Conservation (phyloP, 805 yeast species). For the Starmera quercuum region DNA sequence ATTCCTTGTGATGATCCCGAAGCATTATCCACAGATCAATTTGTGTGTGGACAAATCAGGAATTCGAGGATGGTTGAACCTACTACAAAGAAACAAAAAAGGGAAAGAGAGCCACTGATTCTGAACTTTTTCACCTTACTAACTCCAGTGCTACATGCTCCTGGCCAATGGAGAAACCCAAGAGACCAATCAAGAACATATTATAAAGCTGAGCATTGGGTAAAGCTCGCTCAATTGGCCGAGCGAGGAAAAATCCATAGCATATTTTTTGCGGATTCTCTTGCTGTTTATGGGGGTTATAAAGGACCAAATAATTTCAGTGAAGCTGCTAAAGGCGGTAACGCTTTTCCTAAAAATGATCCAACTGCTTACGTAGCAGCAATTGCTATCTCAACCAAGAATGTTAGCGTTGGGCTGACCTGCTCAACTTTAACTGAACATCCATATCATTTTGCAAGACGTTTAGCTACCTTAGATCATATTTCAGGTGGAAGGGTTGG, state of each 20-base stretch:
- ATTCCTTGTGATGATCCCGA: too few species aligned
- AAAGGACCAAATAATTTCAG: constrained; percentile 30
- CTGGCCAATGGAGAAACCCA: constrained; percentile 18
- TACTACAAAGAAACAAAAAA: constrained; percentile 11
- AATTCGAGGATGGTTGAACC: constrained; percentile 11
- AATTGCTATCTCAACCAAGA: constrained; percentile 37
- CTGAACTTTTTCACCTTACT: constrained; percentile 16
- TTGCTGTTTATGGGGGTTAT: constrained; percentile 33
- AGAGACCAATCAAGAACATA: constrained; percentile 15
- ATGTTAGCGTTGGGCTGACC: constrained; percentile 33
- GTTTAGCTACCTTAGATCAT: constrained; percentile 38
- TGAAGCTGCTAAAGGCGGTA: constrained; percentile 28
- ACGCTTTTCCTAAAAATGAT: constrained; percentile 30
- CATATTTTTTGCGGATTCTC: constrained; percentile 32
- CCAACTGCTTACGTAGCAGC: constrained; percentile 30
- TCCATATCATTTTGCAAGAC: constrained; percentile 36
- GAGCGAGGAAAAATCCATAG: constrained; percentile 33
- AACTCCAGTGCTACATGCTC: constrained; percentile 15
- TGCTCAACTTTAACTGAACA: constrained; percentile 37
- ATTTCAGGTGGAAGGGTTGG: constrained; percentile 38
- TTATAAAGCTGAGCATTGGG: constrained; percentile 28
- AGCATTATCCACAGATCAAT: too few species aligned
- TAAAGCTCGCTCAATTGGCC: constrained; percentile 28
- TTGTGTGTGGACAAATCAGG: too few species aligned
- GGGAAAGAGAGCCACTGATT: constrained; percentile 10